These are phyloP conservation scores for Sistotremastrum niveocremeum DNA, from an alignment of 768 basidiomycete genomes.

Conservation along the genomic window DNA sequence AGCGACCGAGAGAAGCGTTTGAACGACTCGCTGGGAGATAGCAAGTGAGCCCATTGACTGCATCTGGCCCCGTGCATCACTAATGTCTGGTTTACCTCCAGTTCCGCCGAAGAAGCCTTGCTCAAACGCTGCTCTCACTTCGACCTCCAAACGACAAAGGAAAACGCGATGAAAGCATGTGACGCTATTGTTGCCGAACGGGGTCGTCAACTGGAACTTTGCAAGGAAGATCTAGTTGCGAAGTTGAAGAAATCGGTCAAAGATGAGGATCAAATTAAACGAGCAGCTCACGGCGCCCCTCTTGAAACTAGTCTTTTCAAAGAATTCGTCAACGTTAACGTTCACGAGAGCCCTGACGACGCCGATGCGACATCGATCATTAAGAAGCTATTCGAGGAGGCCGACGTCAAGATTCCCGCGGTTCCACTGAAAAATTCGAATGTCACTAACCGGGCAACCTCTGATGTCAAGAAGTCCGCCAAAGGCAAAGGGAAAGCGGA, in stretches of 20 bases:
- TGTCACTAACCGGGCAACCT: conserved; percentile 6
- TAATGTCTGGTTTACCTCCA: conserved; percentile 15
- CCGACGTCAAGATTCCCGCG: conserved; percentile 28
- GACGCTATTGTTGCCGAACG: conserved; percentile 83
- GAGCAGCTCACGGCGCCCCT: conserved; percentile 47
- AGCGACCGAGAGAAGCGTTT: conserved; percentile 86
- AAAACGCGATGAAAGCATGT: conserved; percentile 83
- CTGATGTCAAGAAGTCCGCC: conserved; percentile 5
- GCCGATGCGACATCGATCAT: conserved; percentile 57
- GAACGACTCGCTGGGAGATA: conserved; percentile 75
- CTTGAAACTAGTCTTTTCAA: conserved; percentile 34
- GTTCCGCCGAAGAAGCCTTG: conserved; percentile 83
- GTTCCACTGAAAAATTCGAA: conserved; percentile 21
- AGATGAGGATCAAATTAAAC: conserved; percentile 55
- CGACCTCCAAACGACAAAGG: conserved; percentile 55
- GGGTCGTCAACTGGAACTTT: conserved; percentile 63
- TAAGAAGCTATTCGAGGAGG: conserved; percentile 44
- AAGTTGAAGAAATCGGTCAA: conserved; percentile 53
- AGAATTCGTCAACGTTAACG: conserved; percentile 58
- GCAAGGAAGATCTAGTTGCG: conserved; percentile 55
- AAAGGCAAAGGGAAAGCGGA: conserved; percentile 36
- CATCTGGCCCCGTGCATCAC: conserved; percentile 1
- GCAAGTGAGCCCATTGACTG: conserved; percentile 42
- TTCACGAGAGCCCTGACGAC: conserved; percentile 64
- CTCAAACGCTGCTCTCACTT: conserved; percentile 95